Evolutionary conservation across 495 filamentous ascomycete genomes (phyloP), one percentile per base, ranked within the genome.

Genomic region (Astrothelium subdiscretum): DNA sequence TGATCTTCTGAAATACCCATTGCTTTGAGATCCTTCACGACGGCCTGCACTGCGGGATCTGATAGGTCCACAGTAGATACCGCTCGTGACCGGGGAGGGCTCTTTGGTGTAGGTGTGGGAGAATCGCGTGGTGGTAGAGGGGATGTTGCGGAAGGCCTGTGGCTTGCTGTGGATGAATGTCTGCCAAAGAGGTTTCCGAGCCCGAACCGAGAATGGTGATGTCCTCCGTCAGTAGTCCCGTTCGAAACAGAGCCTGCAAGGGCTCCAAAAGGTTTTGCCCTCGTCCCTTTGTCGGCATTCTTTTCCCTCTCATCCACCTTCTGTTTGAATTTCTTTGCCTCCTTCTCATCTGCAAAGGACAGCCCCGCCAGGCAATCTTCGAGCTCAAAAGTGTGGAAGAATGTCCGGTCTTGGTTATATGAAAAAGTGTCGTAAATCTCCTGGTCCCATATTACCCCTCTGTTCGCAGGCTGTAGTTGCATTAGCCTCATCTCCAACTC

Each of bases 381-480:
- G 52, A 95, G 83, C 75, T 97, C 94, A 70, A 98, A 97, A 3
- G 90, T 89, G 72, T 97, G 92, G 76, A 98, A 97, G 73, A 97
- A 98, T 32, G 87, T 90, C 57, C 94, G 87, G 72, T 98, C 95
- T 68, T 94, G 90, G 71, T 96, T 94, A 75, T 97, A 98, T 40
- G 80, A 80, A 78, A 96, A 97, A 52, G 84, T 87, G 59, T 98
- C 91, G 72, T 92, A 97, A 67, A 97, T 87, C 73, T 98, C 94
- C 76, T 97, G 91, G 71, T 98, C 94, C 94, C 94, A 98, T 67
- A 98, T 87, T 29, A 98, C 95, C 57, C 95, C 94, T 67, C 87
- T 83, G 73, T 84, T 85, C 52, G 87, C 78, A 35, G 88, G 81
- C 90, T 95, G 68, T 52, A 22, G 26, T 31, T 11, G n/a, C 26